Base-by-base conservation (phyloP, 495 filamentous ascomycete genomes). In the Trichoderma orchidacearum region DNA sequence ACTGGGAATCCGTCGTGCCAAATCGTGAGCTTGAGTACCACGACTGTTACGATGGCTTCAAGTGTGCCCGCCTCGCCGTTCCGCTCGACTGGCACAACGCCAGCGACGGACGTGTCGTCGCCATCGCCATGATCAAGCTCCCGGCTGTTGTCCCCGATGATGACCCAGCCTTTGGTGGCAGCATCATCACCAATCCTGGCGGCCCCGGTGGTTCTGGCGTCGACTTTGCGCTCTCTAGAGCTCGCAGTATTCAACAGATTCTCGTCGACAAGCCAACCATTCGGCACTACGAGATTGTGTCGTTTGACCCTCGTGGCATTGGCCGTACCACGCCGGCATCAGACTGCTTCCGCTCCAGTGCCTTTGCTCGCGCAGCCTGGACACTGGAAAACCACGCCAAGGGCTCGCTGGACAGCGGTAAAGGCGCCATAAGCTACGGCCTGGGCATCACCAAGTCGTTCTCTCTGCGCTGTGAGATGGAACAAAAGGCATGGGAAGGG, bases 261-360 rank as follows among this genome's bases (percentile, higher is more conserved):
- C 28, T 74, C 21, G 18, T 25, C 17, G 73, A 72, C 29, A 35
- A 25, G 30, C 51, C 51, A 4, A 54, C 51, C 0, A 64, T 64
- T 21, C 63, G 63, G 11, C 61, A 66, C 59, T 67, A 63, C 32
- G 69, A 68, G 48, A 62, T 76, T 15, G 58, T 76, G 12, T 67
- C 69, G 2, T 74, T 74, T 35, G 75, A 78, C 56, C 75, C 74
- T 9, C 63, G 75, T 18, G 75, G 73, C 11, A 56, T 75, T 36
- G 64, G 63, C 12, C 59, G 62, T 6, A 75, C 70, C 1, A 72
- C 66, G 0, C 75, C 75, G 7, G 7, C 51, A 30, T 59, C 64
- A 15, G 61, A 65, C 53, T 78, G 75, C 64, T 76, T 73, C 58
- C 54, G 52, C 23, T 58, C 25, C 3, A 52, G 59, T 28, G 36